Evolutionary conservation across 495 filamentous ascomycete genomes (phyloP), one percentile per base, ranked within the genome.

Genomic region (Hyaloscypha variabilis): DNA sequence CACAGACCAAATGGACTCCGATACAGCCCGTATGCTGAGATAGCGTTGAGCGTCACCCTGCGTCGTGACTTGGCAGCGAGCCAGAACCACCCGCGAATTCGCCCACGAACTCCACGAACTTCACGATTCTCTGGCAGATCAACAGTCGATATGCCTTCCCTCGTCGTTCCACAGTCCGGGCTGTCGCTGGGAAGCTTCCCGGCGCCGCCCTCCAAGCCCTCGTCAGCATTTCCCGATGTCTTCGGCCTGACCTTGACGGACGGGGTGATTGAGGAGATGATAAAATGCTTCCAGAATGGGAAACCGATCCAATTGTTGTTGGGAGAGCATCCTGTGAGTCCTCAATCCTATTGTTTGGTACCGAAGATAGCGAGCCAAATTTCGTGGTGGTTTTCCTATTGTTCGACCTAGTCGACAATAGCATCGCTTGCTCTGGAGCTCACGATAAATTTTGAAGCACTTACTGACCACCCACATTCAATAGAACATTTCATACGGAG

Each of bases 191-290:
- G 76, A 77, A 51, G 68, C 74, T 70, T 69, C 58, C 57, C 65
- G 74, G 73, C 72, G 29, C 29, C 65, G 29, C 25, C 71, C 26
- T 61, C 71, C 49, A 66, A 63, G 58, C 46, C 31, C 11, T 65
- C 55, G 52, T 49, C 62, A 2, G 26, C 49, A 10, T 11, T 46
- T 10, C 67, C 64, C 21, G 60, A 86, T 73, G 78, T 83, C 62
- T 87, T 93, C 78, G 87, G 87, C 65, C 75, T 93, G 63, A 85
- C 83, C 28, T 75, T 93, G 63, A 83, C 80, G 66, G 84, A 90
- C 74, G 83, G 76, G 63, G 81, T 88, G 34, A 83, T 92, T 65
- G 85, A 91, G 70, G 86, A 91, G 31, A 84, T 93, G 75, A 87
- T 92, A 63, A 82, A 85, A 67, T 86, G 81, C 69, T 82, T 90